Evolutionary conservation across 768 basidiomycete genomes (phyloP).

Genomic region (Suillus paluster): DNA sequence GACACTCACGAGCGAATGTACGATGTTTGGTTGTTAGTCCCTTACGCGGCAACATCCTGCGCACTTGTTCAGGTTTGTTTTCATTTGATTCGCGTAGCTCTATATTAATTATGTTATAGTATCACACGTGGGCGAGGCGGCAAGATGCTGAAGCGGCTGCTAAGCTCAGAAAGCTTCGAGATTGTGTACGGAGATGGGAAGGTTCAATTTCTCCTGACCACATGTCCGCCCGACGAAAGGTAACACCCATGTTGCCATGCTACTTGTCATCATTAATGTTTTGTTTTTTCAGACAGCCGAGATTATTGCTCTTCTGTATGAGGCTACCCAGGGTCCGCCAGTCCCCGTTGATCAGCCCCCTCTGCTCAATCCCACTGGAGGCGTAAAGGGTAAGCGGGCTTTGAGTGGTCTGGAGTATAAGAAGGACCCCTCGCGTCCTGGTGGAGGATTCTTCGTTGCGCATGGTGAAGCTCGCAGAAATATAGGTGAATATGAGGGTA

Average conservation of each 20-base stretch:
- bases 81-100: background rate
- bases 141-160: slow-evolving; percentile 75
- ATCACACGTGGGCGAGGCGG: slow-evolving; percentile 91
- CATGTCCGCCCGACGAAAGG: slow-evolving; percentile 94
- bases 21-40: slow-evolving; percentile 85
- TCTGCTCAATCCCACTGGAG: slow-evolving; percentile 80
- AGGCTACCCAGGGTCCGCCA: slow-evolving; percentile 86
- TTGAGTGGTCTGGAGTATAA: slow-evolving; percentile 66
- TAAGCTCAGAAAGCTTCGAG: slow-evolving; percentile 79
- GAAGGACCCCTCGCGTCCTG: slow-evolving; percentile 80
- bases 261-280: slow-evolving; percentile 3
- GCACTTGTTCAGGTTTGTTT: slow-evolving; percentile 83
- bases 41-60: slow-evolving; percentile 87
- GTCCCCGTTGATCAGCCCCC: slow-evolving; percentile 58
- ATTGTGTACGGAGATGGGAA: slow-evolving; percentile 89
- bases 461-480: slow-evolving; percentile 45
- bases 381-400: slow-evolving; percentile 60
- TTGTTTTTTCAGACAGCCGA: slow-evolving; percentile 75
- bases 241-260: slow-evolving; percentile 30
- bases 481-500: slow-evolving; percentile 50
- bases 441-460: slow-evolving; percentile 86
- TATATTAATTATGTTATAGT: slow-evolving; percentile 49
- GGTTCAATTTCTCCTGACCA: slow-evolving; percentile 86
- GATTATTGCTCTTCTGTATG: slow-evolving; percentile 89
- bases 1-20: slow-evolving; percentile 78